Evolutionary conservation across 345 rosid species (phyloP), one percentile per base, ranked within the genome.

Genomic region (Microcos paniculata): DNA sequence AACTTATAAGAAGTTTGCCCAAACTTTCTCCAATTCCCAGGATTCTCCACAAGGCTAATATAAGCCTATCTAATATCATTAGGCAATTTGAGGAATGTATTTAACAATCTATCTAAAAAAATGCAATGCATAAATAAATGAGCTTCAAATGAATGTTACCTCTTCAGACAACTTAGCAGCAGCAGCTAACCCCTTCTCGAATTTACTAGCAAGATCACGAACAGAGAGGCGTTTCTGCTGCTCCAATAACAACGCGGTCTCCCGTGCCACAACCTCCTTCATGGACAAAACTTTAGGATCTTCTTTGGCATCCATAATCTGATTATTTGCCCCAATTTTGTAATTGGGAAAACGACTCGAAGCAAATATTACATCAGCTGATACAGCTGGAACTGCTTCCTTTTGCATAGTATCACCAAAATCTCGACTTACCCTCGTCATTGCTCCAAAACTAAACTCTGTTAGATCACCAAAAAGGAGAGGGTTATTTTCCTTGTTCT

Each of bases 181-280:
- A 23, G 95, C 97, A 81, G 96, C 96, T 88, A 96, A 81, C 1
- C 96, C 99, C 85, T 84, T 92, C 84, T 96, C 99, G 14, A 96
- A 96, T 85, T 96, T 96, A 72, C 83, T 86, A 23, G 99, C 91
- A 21, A 96, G 98, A 72, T 92, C 98, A 71, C 99, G 98, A 73
- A 94, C 97, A n/a, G 97, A 94, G 70, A 94, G 85, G 72, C 98
- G 94, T 38, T 90, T 91, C 78, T 96, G 98, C 91, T 93, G 99
- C 80, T 93, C 98, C 87, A 95, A 69, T 11, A 95, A 87, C 79
- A 83, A 82, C 0, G 98, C 92, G 18, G 97, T 95, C 90, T 96
- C 98, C 0, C 94, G 93, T 0, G 98, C 96, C 75, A 96, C 97
- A 40, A 84, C 95, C 76, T 96, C 99, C 83, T 90, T 96, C 98